These are phyloP conservation scores for Dispira simplex DNA, from an alignment of 192 early-diverging fungal species.

Conservation along the genomic window DNA sequence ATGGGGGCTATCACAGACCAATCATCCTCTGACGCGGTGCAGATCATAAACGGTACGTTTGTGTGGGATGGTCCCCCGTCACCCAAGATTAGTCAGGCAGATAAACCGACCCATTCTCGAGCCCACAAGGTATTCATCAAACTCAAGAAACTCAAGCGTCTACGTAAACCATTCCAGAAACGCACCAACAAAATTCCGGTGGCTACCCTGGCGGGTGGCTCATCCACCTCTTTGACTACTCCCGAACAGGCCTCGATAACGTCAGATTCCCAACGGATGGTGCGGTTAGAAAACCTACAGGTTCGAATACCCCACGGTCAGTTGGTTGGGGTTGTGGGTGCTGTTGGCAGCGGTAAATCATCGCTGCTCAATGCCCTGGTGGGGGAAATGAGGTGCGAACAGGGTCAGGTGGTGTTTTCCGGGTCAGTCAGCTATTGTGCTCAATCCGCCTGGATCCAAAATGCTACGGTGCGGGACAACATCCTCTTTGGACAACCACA, in stretches of 20 bases:
- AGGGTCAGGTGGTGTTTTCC: slow-evolving; percentile 38
- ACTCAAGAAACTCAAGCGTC: too few relatives aligned
- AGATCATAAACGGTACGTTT: slow-evolving; percentile 3
- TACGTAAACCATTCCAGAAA: too few relatives aligned
- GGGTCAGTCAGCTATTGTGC: slow-evolving; percentile 62
- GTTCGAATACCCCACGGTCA: slow-evolving; percentile 29
- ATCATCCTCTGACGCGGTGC: slow-evolving; percentile 9
- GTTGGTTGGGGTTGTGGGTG: slow-evolving; percentile 67
- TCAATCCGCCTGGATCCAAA: slow-evolving; percentile 84
- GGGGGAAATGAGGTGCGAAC: slow-evolving; percentile 54
- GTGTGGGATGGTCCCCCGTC: slow-evolving; percentile 11
- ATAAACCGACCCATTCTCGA: too few relatives aligned
- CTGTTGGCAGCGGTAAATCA: slow-evolving; percentile 74
- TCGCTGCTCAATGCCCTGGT: slow-evolving; percentile 70
- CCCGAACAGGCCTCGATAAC: too few relatives aligned
- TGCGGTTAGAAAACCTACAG: slow-evolving; percentile 22
- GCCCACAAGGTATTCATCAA: too few relatives aligned
- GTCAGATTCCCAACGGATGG: too few relatives aligned
- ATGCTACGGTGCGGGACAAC: slow-evolving; percentile 49
- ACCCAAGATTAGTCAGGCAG: too few relatives aligned
- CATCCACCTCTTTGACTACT: too few relatives aligned
- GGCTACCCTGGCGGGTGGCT: too few relatives aligned
- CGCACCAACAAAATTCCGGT: too few relatives aligned
- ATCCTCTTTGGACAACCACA: slow-evolving; percentile 51
- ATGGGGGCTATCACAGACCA: not conserved